These are phyloP conservation scores for Ophiostoma sp. DNA, from an alignment of 2,329 filamentous ascomycete genomes.

Conservation along the genomic window DNA sequence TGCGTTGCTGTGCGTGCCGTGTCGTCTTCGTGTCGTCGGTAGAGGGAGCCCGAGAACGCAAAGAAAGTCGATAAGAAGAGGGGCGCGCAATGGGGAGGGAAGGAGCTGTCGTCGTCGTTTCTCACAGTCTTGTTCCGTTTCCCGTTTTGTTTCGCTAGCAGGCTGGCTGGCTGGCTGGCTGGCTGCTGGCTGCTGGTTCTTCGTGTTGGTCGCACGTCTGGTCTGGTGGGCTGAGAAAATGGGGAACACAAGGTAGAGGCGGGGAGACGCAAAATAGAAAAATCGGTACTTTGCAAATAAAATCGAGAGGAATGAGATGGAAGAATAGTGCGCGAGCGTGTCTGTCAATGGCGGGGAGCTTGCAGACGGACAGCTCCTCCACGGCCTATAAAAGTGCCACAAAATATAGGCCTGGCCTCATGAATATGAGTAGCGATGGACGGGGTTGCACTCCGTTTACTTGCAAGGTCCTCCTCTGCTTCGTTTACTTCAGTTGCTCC, in stretches of 20 bases:
- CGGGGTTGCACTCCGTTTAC: too few relatives aligned
- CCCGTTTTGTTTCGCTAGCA: not conserved
- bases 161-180: not conserved
- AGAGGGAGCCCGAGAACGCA: not conserved
- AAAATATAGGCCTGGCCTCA: too few relatives aligned
- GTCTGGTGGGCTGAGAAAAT: constrained; percentile 5
- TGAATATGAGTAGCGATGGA: too few relatives aligned
- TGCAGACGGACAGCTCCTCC: too few relatives aligned
- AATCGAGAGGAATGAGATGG: not conserved
- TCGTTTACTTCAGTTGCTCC: too few relatives aligned
- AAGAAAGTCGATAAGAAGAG: constrained; percentile 9
- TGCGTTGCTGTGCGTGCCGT: not conserved
- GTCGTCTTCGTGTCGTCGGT: constrained; percentile 7
- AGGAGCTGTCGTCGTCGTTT: not conserved
- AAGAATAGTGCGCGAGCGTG: too few relatives aligned
- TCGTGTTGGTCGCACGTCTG: not conserved
- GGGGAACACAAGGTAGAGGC: constrained; percentile 11
- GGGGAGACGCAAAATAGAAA: not conserved
- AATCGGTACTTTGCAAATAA: not conserved
- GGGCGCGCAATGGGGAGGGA: constrained; percentile 3
- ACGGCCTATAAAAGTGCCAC: too few relatives aligned
- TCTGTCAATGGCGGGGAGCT: too few relatives aligned
- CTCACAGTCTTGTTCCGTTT: not conserved
- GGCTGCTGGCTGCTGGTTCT: not conserved
- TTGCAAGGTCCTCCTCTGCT: too few relatives aligned